Evolutionary conservation across 2,329 filamentous ascomycete species (phyloP).

Genomic region (Coniochaeta prunicola): DNA sequence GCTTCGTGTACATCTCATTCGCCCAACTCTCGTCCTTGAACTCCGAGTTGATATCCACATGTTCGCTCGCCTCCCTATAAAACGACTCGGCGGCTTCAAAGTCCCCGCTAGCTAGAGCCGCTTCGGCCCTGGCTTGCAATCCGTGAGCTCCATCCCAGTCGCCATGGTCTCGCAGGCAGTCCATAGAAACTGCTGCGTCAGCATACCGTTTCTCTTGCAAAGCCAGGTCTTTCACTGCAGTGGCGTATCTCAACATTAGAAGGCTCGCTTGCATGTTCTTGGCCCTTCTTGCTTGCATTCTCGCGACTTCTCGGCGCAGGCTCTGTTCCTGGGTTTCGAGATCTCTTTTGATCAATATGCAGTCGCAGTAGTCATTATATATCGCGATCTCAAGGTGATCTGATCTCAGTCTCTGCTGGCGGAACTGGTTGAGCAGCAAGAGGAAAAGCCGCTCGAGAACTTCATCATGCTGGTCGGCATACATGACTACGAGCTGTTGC

Average conservation of each 20-base stretch:
- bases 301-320: background rate
- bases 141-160: background rate
- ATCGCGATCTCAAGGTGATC: background rate
- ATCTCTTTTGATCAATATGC: background rate
- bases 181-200: background rate
- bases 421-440: background rate
- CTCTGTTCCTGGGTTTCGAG: background rate
- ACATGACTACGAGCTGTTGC: background rate
- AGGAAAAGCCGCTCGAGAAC: background rate
- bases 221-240: background rate
- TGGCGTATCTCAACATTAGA: background rate
- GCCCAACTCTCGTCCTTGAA: constrained; percentile 1
- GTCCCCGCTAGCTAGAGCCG: background rate
- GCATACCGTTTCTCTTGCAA: background rate
- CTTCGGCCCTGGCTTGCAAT: background rate
- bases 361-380: constrained; percentile 1
- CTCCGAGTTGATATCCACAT: background rate
- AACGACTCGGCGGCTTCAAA: background rate
- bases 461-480: background rate
- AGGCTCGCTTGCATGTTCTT: background rate
- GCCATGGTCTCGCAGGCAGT: background rate
- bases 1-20: background rate
- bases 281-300: background rate
- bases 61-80: background rate
- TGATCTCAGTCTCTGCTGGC: background rate